phyloP scores from a whole-genome alignment of 768 basidiomycete species.

The Tylopilus felleus region DNA sequence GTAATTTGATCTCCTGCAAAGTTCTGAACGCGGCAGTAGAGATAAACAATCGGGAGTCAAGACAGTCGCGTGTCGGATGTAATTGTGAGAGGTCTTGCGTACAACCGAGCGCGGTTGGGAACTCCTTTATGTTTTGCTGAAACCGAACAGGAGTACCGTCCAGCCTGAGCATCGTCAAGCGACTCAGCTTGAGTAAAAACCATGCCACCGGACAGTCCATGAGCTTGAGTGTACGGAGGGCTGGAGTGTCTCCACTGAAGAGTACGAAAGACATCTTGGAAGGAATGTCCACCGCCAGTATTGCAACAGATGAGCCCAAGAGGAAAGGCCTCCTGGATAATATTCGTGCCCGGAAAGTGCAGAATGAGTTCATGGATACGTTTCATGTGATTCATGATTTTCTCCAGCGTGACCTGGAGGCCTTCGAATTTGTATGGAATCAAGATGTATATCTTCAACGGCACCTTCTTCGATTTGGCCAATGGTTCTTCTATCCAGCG shows the following conservation, averaged over 20 bases:
- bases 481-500: background rate
- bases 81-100: no score
- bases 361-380: background rate
- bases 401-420: background rate
- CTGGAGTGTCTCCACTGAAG: background rate
- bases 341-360: background rate
- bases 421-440: no score
- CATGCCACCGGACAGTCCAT: background rate
- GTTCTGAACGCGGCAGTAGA: no score
- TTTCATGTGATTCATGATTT: background rate
- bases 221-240: background rate
- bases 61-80: no score
- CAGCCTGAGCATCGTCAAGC: conserved; percentile 36
- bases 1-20: no score
- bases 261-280: background rate
- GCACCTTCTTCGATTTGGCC: background rate
- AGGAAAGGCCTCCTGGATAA: background rate
- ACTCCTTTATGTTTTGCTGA: conserved; percentile 28
- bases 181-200: background rate
- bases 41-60: no score
- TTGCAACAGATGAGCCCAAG: background rate
- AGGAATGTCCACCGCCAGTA: background rate
- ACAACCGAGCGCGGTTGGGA: conserved; percentile 24
- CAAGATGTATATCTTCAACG: background rate
- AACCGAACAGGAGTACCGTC: conserved; percentile 17